Conservation (phyloP, 2,329 filamentous ascomycete species). For the Trichoderma aggressivum region DNA sequence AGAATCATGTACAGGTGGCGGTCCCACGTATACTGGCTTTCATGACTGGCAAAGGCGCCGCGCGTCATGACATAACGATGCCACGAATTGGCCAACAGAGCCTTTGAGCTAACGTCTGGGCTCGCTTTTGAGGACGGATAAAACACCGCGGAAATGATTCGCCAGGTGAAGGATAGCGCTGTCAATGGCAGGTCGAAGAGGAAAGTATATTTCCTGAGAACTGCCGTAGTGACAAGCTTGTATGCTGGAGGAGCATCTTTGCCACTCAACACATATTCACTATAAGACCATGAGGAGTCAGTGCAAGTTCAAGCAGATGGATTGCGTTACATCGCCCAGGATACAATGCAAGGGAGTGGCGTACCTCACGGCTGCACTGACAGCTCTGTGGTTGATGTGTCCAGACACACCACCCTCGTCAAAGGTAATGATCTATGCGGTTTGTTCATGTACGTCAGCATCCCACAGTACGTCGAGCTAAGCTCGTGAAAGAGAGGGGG, state of each 20-base stretch:
- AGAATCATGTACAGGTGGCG: conserved; percentile 38
- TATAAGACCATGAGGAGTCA: conserved; percentile 14
- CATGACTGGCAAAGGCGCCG: conserved; percentile 36
- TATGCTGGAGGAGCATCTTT: conserved; percentile 33
- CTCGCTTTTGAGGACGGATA: conserved; percentile 21
- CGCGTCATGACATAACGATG: conserved; percentile 34
- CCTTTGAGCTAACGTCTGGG: conserved; percentile 25
- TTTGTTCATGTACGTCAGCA: not conserved
- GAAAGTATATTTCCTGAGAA: conserved; percentile 38
- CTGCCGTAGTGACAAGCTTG: conserved; percentile 34
- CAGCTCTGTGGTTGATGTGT: conserved; percentile 40
- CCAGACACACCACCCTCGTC: conserved; percentile 39
- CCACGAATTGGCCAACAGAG: conserved; percentile 37
- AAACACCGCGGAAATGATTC: conserved; percentile 22
- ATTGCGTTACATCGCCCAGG: not conserved
- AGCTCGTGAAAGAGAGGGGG: not conserved
- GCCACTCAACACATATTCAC: conserved; percentile 30
- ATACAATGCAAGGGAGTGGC: conserved; percentile 9
- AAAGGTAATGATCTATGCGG: conserved; percentile 37
- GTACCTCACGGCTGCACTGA: conserved; percentile 38
- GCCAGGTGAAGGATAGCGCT: conserved; percentile 33
- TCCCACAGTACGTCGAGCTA: not conserved
- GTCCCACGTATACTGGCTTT: conserved; percentile 41
- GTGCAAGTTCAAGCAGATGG: not conserved
- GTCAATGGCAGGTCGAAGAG: conserved; percentile 37